phyloP scores from a whole-genome alignment of 495 filamentous ascomycete species.

The Neurospora sp. region DNA sequence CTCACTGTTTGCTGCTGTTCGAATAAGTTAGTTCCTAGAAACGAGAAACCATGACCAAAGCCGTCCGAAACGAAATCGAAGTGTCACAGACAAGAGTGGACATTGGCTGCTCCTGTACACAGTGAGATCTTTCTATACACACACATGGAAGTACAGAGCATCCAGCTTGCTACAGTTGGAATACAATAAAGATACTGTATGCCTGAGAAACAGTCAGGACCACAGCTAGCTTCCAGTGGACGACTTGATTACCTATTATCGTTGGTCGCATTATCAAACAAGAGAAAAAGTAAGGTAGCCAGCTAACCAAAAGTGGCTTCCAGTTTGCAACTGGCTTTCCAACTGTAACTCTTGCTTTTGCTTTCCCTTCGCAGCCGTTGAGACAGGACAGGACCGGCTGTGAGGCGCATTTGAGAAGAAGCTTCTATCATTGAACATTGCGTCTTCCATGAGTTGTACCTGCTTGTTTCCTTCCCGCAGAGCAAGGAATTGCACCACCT shows the following conservation, averaged over 20 bases:
- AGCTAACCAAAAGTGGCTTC: not conserved
- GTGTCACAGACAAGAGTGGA: not conserved
- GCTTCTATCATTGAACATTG: not conserved
- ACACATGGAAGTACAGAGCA: not conserved
- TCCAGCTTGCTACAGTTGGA: not conserved
- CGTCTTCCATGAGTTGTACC: not conserved
- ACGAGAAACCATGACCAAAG: not conserved
- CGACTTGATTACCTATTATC: not conserved
- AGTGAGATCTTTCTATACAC: not conserved
- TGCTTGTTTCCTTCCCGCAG: not conserved
- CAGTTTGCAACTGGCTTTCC: not conserved
- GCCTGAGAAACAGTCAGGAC: not conserved
- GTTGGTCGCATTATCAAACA: not conserved
- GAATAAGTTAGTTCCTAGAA: not conserved
- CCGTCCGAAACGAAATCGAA: not conserved
- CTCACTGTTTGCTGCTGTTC: not conserved
- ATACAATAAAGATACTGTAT: not conserved
- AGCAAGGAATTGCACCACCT: not conserved
- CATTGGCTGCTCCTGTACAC: not conserved
- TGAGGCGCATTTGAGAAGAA: not conserved
- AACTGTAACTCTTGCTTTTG: not conserved
- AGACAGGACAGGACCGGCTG: not conserved
- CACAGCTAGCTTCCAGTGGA: not conserved
- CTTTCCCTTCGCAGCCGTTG: not conserved
- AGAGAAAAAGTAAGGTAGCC: not conserved